Percentiles rank a stretch among this genome's conserved stretches.
These are phyloP conservation scores for Massarina eburnea DNA, from an alignment of 2,329 filamentous ascomycete genomes.

Conservation along the genomic window DNA sequence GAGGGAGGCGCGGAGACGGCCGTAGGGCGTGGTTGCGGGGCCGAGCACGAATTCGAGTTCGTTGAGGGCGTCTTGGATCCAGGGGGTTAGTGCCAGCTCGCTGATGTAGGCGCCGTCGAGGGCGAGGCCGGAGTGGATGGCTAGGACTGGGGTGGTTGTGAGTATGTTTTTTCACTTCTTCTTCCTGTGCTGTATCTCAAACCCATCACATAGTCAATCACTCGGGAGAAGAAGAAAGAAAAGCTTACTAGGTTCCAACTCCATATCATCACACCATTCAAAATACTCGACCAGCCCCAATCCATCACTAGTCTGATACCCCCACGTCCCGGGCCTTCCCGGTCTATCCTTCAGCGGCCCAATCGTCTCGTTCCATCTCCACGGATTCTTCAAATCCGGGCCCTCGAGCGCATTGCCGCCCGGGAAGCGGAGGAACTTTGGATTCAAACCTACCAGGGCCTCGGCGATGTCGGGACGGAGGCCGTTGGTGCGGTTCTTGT, in stretches of 20 bases:
- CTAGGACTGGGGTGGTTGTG: slow-evolving; percentile 22
- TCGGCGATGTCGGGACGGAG: slow-evolving; percentile 51
- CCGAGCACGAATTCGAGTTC: slow-evolving; percentile 28
- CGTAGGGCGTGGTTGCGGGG: slow-evolving; percentile 15
- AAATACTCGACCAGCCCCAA: slow-evolving; percentile 53
- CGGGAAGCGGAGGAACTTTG: slow-evolving; percentile 52
- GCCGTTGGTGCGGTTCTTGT: slow-evolving; percentile 52
- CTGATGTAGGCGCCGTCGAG: slow-evolving; percentile 41
- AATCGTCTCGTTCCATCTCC: slow-evolving; percentile 54
- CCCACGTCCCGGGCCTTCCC: slow-evolving; percentile 50
- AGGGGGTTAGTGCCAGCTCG: background rate
- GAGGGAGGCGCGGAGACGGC: slow-evolving; percentile 21
- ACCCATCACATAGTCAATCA: slow-evolving; percentile 47
- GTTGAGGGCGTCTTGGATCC: slow-evolving; percentile 25
- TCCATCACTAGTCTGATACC: slow-evolving; percentile 49
- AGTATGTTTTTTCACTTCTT: slow-evolving; percentile 13
- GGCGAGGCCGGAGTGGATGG: slow-evolving; percentile 43
- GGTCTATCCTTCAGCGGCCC: slow-evolving; percentile 52
- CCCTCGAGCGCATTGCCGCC: slow-evolving; percentile 53
- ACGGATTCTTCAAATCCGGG: slow-evolving; percentile 23
- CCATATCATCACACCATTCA: slow-evolving; percentile 51
- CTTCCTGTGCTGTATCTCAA: slow-evolving; percentile 45
- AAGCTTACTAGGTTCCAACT: slow-evolving; percentile 41
- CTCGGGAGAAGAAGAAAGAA: slow-evolving; percentile 45
- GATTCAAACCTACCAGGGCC: slow-evolving; percentile 38